Evolutionary conservation across 2,329 filamentous ascomycete genomes (phyloP), one percentile per base, ranked within the genome.

Genomic region (Microdochium paspali): DNA sequence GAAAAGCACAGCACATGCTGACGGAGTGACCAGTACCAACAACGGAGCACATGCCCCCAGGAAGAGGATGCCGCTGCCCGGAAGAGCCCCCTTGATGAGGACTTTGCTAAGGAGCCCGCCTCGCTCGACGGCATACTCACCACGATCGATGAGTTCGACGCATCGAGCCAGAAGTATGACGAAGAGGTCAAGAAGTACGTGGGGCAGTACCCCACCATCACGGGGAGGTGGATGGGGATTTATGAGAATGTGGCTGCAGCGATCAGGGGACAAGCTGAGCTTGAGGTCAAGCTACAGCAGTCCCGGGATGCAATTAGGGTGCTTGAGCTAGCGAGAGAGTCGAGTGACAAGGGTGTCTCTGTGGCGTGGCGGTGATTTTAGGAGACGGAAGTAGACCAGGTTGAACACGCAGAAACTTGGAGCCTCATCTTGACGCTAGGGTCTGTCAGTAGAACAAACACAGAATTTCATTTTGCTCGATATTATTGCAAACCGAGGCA

Each of bases 301-400:
- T 61, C 62, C 1, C 62, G 67, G 21, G 64, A 71, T 50, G 67
- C 60, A 0, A 49, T 73, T 10, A 56, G 65, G 42, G 51, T 69
- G 13, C 67, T 70, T 48, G 61, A 72, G 57, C 51, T 73, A 15
- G 69, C 69, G 1, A 60, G 66, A 39, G 63, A 71, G 55, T 66
- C 63, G 13, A 58, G 64, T 24, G 51, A 62, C 28, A 64, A 57
- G 26, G 62, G 63, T 1, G 44, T 44, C 0, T 64, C 65, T 1
- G 45, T 69, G 5, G 26, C 47, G 1, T 66, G 62, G 61, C 47
- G 40, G 23, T 53, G 53, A 57, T n/a, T n/a, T n/a, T n/a, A n/a
- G n/a, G n/a, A n/a, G n/a, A n/a, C n/a, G n/a, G n/a, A n/a, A n/a
- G n/a, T n/a, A n/a, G n/a, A n/a, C n/a, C n/a, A n/a, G n/a, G n/a